Conservation (phyloP, 2,329 filamentous ascomycete species). For the Meredithiella fracta region DNA sequence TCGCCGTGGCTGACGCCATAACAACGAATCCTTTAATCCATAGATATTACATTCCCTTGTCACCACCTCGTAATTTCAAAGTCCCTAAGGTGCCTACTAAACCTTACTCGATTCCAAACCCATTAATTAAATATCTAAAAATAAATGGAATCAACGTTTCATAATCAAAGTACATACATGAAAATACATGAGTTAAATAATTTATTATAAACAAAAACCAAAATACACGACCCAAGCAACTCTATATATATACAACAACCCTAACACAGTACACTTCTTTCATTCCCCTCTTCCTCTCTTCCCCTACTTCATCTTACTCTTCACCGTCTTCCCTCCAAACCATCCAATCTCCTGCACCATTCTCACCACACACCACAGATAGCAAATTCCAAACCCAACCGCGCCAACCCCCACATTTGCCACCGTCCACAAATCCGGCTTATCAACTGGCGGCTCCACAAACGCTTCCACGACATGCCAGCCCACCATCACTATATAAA, state of each 20-base stretch:
- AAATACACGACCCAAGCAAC: neutral
- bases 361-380: constrained; percentile 76
- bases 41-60: too few species aligned
- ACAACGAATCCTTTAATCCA: too few species aligned
- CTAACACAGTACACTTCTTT: too few species aligned
- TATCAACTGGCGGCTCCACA: constrained; percentile 49
- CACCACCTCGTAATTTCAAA: too few species aligned
- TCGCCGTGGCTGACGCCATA: too few species aligned
- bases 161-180: too few species aligned
- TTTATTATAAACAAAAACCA: neutral
- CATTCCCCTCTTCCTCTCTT: too few species aligned
- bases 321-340: constrained; percentile 21
- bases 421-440: constrained; percentile 91
- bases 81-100: too few species aligned
- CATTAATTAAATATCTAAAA: too few species aligned
- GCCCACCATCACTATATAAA: constrained; percentile 59
- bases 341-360: constrained; percentile 43
- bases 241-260: constrained; percentile 5
- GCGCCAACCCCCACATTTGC: constrained; percentile 76
- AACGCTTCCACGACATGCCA: constrained; percentile 70
- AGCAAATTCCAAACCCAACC: constrained; percentile 71
- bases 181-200: neutral
- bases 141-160: too few species aligned
- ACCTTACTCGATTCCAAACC: too few species aligned
- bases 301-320: constrained; percentile 24